Evolutionary conservation across 306 rosid genomes (phyloP), one percentile per base, ranked within the genome.

Genomic region (Corylus americana): DNA sequence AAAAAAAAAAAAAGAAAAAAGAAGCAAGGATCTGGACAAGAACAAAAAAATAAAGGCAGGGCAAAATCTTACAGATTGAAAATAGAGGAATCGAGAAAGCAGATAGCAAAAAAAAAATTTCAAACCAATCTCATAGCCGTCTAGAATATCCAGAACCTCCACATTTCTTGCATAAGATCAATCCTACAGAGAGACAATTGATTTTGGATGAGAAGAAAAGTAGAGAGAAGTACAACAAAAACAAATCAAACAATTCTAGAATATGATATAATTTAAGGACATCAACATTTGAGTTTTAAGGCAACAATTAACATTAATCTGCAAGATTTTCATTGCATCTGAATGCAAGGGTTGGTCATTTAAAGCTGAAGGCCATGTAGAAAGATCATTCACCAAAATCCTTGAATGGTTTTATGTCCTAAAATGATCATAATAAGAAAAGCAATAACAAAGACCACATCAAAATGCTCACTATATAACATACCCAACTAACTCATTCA

Each of bases 131-230:
- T 93, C 87, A 96, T 57, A 96, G 87, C 80, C 99, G 92, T 79
- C 91, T 82, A 69, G 98, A 93, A 87, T 91, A 96, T 83, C 99
- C 99, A 80, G 99, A 96, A 79, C 99, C 99, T 71, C 90, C 91
- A 83, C 99, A 96, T 79, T 91, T 96, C 95, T 93, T 93, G 96
- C 99, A 96, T 51, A 96, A 75, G 73, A 96, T 83, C 91, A 96
- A 89, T 75, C 99, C 99, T 95, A 82, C 81, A 55, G 25, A 29
- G 22, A 72, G 66, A 29, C 17, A 83, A 75, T 55, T 67, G 55
- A 83, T 31, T 20, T 59, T 53, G 64, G 82, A 37, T 20, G 61
- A 75, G 48, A 55, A 76, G 49, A 83, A 62, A 39, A 66, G 67
- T 18, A 59, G 11, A 81, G 57, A 59, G 44, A 57, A 51, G 13